These are phyloP conservation scores for Oidiodendron maius DNA, from an alignment of 495 filamentous ascomycete genomes.

Conservation along the genomic window DNA sequence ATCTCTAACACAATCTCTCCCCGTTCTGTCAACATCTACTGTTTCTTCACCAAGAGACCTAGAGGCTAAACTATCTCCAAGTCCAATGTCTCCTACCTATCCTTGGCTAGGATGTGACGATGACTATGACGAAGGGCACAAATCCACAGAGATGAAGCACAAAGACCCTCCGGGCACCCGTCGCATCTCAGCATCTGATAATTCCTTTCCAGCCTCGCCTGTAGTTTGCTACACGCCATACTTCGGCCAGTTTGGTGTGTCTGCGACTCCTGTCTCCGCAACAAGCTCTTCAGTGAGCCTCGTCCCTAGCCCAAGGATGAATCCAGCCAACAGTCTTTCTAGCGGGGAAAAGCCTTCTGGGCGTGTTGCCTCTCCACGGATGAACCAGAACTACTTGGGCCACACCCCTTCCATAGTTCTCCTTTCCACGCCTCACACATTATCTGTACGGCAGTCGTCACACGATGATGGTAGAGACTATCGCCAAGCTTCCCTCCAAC, in stretches of 20 bases:
- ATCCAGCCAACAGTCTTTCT: slow-evolving; percentile 8
- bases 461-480: slow-evolving; percentile 2
- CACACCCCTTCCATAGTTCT: slow-evolving; percentile 14
- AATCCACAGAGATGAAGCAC: slow-evolving; percentile 21
- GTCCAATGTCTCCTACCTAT: slow-evolving; percentile 9
- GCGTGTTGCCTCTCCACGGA: slow-evolving; percentile 3
- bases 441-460: slow-evolving; percentile 1
- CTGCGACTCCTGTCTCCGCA: slow-evolving; percentile 6
- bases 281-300: slow-evolving; percentile 8
- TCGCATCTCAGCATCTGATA: slow-evolving; percentile 8
- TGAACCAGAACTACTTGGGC: slow-evolving; percentile 1
- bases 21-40: background rate
- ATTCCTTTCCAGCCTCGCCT: slow-evolving; percentile 12
- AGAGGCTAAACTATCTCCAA: slow-evolving; percentile 15
- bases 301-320: slow-evolving; percentile 5
- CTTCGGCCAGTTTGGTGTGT: slow-evolving; percentile 13
- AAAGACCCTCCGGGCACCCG: slow-evolving; percentile 10
- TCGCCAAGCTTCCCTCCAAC: slow-evolving; percentile 9
- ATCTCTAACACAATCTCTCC: slow-evolving; percentile 11
- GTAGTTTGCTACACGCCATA: slow-evolving; percentile 4
- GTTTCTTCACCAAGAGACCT: slow-evolving; percentile 1
- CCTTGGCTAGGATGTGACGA: slow-evolving; percentile 3
- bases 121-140: slow-evolving; percentile 7
- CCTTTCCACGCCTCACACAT: slow-evolving; percentile 12
- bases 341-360: background rate